Percentiles rank a stretch among this genome's conserved stretches.
Evolutionary conservation across 2,329 filamentous ascomycete species (phyloP).

Genomic region (Bipolaris cookei): DNA sequence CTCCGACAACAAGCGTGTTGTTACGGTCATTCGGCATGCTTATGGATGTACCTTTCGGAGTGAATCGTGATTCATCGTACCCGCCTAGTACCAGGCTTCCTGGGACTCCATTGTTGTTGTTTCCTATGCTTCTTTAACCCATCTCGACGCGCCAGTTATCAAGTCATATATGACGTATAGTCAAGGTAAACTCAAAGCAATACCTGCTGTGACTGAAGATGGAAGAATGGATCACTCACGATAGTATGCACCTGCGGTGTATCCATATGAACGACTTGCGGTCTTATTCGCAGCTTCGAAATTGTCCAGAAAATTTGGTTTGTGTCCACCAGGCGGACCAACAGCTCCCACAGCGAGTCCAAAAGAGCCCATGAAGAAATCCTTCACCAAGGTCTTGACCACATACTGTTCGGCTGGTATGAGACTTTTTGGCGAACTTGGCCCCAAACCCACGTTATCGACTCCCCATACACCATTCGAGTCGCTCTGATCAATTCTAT

Average conservation of each 20-base stretch:
- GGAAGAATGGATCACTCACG: conserved; percentile 30
- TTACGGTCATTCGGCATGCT: conserved; percentile 28
- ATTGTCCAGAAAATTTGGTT: conserved; percentile 31
- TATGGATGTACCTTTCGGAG: conserved; percentile 25
- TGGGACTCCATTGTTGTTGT: conserved; percentile 30
- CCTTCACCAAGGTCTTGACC: conserved; percentile 20
- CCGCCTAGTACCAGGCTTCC: conserved; percentile 51
- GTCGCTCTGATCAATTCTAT: conserved; percentile 10
- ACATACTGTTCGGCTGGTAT: conserved; percentile 28
- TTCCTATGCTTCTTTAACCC: conserved; percentile 32
- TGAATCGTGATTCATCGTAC: conserved; percentile 48
- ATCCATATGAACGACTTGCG: conserved; percentile 42
- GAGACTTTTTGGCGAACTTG: conserved; percentile 19
- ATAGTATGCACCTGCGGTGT: conserved; percentile 46
- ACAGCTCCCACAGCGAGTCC: conserved; percentile 30
- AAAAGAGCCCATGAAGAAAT: conserved; percentile 44
- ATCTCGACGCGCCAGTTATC: neutral
- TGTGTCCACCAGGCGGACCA: conserved; percentile 14
- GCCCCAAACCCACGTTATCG: conserved; percentile 40
- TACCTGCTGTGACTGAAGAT: neutral
- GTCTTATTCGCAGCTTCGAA: conserved; percentile 19
- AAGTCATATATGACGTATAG: too few relatives aligned
- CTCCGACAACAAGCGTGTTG: conserved; percentile 35
- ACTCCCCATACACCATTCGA: conserved; percentile 24
- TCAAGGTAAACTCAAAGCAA: neutral